Evolutionary conservation across 2,329 filamentous ascomycete species (phyloP).

Genomic region (Pyricularia sp.): DNA sequence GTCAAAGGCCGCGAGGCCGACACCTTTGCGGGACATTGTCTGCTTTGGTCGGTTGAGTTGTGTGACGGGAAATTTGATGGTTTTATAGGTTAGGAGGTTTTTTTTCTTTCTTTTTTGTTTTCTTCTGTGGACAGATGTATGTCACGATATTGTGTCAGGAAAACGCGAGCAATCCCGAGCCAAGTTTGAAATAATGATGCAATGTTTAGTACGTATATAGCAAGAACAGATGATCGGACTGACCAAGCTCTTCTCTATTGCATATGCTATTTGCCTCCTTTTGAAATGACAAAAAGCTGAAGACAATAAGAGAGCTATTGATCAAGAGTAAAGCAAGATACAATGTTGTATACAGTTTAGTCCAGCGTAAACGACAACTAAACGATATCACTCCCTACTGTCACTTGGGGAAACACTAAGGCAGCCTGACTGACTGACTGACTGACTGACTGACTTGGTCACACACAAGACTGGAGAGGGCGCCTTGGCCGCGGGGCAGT

Average conservation of each 20-base stretch:
- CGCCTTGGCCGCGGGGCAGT: not conserved
- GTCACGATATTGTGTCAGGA: not conserved
- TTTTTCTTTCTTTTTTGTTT: not conserved
- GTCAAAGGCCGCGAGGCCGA: slow-evolving; percentile 85
- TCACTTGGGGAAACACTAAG: not conserved
- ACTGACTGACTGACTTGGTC: not conserved
- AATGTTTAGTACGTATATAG: not conserved
- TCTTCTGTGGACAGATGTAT: not conserved
- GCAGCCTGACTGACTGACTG: not conserved
- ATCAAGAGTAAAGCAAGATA: not conserved
- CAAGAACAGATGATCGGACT: not conserved
- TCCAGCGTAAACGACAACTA: not conserved
- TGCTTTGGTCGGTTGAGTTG: not conserved
- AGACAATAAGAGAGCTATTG: not conserved
- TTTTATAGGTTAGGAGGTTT: not conserved
- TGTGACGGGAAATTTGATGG: not conserved
- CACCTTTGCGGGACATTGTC: slow-evolving; percentile 65
- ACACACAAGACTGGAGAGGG: not conserved
- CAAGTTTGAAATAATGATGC: not conserved
- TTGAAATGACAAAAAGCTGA: not conserved
- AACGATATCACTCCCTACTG: not conserved
- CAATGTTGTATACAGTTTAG: not conserved
- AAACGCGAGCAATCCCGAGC: not conserved
- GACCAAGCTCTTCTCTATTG: not conserved
- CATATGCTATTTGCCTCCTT: not conserved